Percentiles rank a stretch among this genome's conserved stretches.
Evolutionary conservation across 1,284 basidiomycete genomes (phyloP).

Genomic region (Tilletia indica): DNA sequence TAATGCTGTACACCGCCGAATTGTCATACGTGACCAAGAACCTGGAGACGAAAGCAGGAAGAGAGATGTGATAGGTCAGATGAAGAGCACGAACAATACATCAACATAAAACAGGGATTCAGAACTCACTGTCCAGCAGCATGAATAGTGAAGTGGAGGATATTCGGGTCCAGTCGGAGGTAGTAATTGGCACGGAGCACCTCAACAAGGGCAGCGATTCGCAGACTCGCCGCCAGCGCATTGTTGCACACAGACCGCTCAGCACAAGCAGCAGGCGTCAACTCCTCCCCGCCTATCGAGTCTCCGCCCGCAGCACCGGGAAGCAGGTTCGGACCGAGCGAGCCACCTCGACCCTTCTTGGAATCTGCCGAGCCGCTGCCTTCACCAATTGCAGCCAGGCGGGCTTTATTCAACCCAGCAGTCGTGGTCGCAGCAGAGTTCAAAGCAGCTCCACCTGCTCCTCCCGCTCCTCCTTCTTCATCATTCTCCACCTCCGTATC

Average conservation of each 20-base stretch:
- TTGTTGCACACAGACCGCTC: slow-evolving; percentile 62
- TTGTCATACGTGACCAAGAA: slow-evolving; percentile 38
- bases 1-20: slow-evolving; percentile 70
- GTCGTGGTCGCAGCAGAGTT: slow-evolving; percentile 4
- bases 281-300: background rate
- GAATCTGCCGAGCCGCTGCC: background rate
- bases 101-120: background rate
- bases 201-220: slow-evolving; percentile 77
- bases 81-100: background rate
- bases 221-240: slow-evolving; percentile 75
- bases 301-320: too few relatives aligned
- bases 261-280: background rate
- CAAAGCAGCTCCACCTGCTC: too few relatives aligned
- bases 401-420: background rate
- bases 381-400: background rate
- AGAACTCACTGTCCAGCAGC: slow-evolving; percentile 12
- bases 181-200: slow-evolving; percentile 37
- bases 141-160: slow-evolving; percentile 22
- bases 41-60: slow-evolving; percentile 29
- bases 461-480: slow-evolving; percentile 45
- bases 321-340: background rate
- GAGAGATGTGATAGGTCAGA: slow-evolving; percentile 21
- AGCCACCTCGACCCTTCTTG: background rate
- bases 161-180: slow-evolving; percentile 41
- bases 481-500: slow-evolving; percentile 35